phyloP scores from a whole-genome alignment of 495 filamentous ascomycete genomes.

The Penicillium lividum region DNA sequence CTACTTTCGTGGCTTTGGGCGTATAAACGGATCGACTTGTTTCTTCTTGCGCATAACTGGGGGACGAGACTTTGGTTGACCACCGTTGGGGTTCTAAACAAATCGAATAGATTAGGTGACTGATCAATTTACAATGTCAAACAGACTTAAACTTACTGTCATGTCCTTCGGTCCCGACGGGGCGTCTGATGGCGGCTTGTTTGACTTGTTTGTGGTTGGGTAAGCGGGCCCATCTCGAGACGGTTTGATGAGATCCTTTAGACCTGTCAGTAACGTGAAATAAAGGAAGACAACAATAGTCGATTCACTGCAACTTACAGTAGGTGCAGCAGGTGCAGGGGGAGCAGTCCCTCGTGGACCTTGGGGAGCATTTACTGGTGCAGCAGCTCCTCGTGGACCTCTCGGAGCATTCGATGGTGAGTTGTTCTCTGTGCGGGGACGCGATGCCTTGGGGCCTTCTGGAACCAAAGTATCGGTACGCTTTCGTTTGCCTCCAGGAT shows the following conservation, averaged over 20 bases:
- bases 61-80: slow-evolving; percentile 25
- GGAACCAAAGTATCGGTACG: slow-evolving; percentile 35
- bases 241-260: slow-evolving; percentile 40
- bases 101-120: slow-evolving; percentile 14
- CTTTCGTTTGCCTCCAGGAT: slow-evolving; percentile 45
- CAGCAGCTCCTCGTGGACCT: slow-evolving; percentile 14
- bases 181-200: slow-evolving; percentile 1
- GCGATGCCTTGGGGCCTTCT: slow-evolving; percentile 28
- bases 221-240: slow-evolving; percentile 41
- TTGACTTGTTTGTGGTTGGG: slow-evolving; percentile 18
- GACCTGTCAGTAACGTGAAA: neutral
- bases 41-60: slow-evolving; percentile 50
- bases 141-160: neutral
- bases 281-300: neutral
- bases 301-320: slow-evolving; percentile 26
- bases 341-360: slow-evolving; percentile 4
- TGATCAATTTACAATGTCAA: neutral
- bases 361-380: slow-evolving; percentile 25
- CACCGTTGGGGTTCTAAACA: slow-evolving; percentile 14
- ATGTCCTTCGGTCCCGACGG: neutral
- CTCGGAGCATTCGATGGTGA: slow-evolving; percentile 25
- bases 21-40: slow-evolving; percentile 53
- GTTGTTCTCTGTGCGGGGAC: slow-evolving; percentile 27
- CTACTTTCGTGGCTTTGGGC: slow-evolving; percentile 42
- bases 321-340: slow-evolving; percentile 16